Conservation (phyloP, 2,329 filamentous ascomycete species). For the Endoconidiophora laricicola region DNA sequence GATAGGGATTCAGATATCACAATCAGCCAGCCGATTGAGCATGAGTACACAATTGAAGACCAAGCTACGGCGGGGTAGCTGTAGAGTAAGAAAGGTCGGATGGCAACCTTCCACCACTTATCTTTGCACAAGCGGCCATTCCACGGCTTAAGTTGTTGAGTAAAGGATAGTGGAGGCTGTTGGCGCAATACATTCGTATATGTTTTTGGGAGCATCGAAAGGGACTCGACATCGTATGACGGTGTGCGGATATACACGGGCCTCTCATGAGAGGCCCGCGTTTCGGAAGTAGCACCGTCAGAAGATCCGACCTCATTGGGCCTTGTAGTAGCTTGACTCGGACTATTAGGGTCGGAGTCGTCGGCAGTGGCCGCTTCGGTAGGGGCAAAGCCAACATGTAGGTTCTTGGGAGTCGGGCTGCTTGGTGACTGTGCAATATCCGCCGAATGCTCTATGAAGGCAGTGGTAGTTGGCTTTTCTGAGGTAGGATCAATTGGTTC, state of each 20-base stretch:
- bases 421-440: constrained; percentile 6
- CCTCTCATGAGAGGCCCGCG: background rate
- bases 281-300: too few relatives aligned
- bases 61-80: constrained; percentile 80
- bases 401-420: constrained; percentile 16
- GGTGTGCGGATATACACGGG: constrained; percentile 8
- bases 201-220: constrained; percentile 18
- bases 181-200: constrained; percentile 59
- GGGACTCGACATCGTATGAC: constrained; percentile 10
- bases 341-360: constrained; percentile 3
- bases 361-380: background rate
- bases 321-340: background rate
- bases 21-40: constrained; percentile 81
- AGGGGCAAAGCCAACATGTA: constrained; percentile 21
- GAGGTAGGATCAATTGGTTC: background rate
- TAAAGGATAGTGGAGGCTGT: constrained; percentile 52
- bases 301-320: background rate
- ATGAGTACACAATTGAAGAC: constrained; percentile 69
- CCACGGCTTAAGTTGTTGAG: constrained; percentile 57
- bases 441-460: background rate
- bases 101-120: constrained; percentile 60
- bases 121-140: constrained; percentile 65
- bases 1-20: constrained; percentile 80
- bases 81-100: constrained; percentile 72
- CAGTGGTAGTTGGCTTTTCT: background rate